Base-by-base conservation (phyloP, 2,329 filamentous ascomycete species). In the Chaetomiaceae sp. region DNA sequence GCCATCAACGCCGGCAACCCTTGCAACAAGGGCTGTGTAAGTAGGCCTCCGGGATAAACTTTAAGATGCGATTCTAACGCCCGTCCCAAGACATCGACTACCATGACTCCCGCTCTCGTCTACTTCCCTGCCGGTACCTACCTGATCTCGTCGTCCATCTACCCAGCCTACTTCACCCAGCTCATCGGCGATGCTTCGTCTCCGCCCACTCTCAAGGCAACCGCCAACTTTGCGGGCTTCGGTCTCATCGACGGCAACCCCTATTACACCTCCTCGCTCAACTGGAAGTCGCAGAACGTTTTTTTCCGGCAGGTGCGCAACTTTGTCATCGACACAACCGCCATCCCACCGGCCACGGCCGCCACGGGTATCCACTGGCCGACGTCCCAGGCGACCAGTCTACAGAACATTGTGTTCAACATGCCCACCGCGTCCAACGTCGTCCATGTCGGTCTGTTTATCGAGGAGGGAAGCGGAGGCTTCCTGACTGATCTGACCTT, bases 91-190 rank as follows among this genome's bases (percentile, higher is more conserved):
- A 64, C 67, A 27, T 73, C 71, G 17, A 68, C 70, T 2, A 74
- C 71, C 11, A 69, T 62, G 19, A 74, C 67, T 8, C 71, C 71
- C 17, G 72, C 70, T 6, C 61, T 75, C 27, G 70, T 75, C 15
- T 75, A 75, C 60, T 75, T 75, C 57, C 73, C 73, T 12, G 61
- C 69, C 3, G 72, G 73, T 37, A 91, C 85, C 3, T 94, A 92
- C 64, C 63, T 85, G 5, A 82, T 92, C 56, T 86, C 81, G 47
- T 77, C 75, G 58, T 86, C 88, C 6, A 83, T 94, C 55, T 71
- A 88, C 38, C 83, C 87, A 65, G 84, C 85, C 70, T 94, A 91
- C 72, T 89, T 90, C 66, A 91, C 88, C 1, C 85, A 89, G 68
- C 77, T 94, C 57, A 78, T 91, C 27, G 88, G 88, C 37, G 85